Conservation (phyloP, 805 yeast genomes). For the Saccharomycopsis javanensis region DNA sequence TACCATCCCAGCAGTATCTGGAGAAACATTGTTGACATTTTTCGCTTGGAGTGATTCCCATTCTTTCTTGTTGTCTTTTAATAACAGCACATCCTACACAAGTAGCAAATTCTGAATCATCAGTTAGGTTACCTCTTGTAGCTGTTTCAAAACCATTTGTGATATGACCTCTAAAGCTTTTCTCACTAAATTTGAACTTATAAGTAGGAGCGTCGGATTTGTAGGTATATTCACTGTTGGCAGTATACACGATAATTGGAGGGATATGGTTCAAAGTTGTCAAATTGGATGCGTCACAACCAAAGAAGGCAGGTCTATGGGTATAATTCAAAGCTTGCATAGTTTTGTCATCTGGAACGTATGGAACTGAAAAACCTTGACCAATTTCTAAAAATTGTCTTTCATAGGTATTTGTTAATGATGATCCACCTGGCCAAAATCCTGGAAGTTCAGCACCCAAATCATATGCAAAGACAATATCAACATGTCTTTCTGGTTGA, state of each 20-base stretch:
- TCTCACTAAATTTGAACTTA: constrained; percentile 48
- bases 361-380: constrained; percentile 44
- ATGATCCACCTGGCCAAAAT: constrained; percentile 59
- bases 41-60: constrained; percentile 43
- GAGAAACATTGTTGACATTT: constrained; percentile 66
- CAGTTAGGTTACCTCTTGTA: constrained; percentile 54
- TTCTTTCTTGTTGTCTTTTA: constrained; percentile 67
- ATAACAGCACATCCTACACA: constrained; percentile 79
- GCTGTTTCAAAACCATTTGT: constrained; percentile 66
- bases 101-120: constrained; percentile 57
- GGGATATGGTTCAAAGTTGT: constrained; percentile 35
- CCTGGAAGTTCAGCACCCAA: constrained; percentile 48
- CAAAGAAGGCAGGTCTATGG: constrained; percentile 59
- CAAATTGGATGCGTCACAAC: constrained; percentile 49
- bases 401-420: constrained; percentile 45
- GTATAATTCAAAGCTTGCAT: constrained; percentile 41
- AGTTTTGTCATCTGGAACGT: constrained; percentile 46
- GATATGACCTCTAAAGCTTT: constrained; percentile 49
- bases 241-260: constrained; percentile 66
- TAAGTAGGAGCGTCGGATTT: constrained; percentile 63
- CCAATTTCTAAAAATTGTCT: constrained; percentile 47
- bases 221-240: constrained; percentile 58
- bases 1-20: constrained; percentile 70
- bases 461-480: constrained; percentile 45
- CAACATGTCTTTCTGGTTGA: constrained; percentile 43